Conservation (phyloP, 352 stramenopile genomes). For the Albugo laibachii region DNA sequence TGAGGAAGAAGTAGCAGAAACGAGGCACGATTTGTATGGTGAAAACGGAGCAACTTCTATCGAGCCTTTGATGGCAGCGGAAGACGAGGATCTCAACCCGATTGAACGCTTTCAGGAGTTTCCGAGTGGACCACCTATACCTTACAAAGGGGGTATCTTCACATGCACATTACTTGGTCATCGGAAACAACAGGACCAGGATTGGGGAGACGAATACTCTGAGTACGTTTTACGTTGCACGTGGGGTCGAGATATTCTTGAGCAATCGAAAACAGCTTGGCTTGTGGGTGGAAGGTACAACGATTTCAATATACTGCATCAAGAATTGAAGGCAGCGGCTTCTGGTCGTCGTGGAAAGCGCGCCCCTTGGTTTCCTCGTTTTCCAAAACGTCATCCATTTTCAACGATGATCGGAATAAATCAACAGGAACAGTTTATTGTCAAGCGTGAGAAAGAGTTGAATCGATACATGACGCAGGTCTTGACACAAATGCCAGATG, state of each 20-base stretch:
- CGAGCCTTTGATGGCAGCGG: slow-evolving; percentile 63
- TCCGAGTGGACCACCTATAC: slow-evolving; percentile 69
- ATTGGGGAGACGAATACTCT: slow-evolving; percentile 81
- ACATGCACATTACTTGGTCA: slow-evolving; percentile 78
- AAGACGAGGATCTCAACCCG: slow-evolving; percentile 76
- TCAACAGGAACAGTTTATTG: slow-evolving; percentile 81
- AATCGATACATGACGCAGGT: slow-evolving; percentile 84
- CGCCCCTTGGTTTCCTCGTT: slow-evolving; percentile 76
- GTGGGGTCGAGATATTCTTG: slow-evolving; percentile 75
- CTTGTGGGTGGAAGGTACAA: slow-evolving; percentile 78
- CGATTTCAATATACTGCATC: slow-evolving; percentile 81
- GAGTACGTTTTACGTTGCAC: slow-evolving; percentile 78
- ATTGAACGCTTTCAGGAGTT: slow-evolving; percentile 78
- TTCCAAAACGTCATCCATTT: slow-evolving; percentile 79
- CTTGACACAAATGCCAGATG: slow-evolving; percentile 79
- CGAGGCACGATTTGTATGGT: slow-evolving; percentile 63
- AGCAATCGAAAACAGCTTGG: slow-evolving; percentile 80
- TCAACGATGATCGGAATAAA: slow-evolving; percentile 83
- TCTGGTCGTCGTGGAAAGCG: slow-evolving; percentile 69
- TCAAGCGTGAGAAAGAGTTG: slow-evolving; percentile 81
- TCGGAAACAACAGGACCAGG: slow-evolving; percentile 76
- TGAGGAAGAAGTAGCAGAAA: slow-evolving; percentile 65
- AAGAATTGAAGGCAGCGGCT: slow-evolving; percentile 71
- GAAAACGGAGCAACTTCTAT: slow-evolving; percentile 49
- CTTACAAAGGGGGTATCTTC: slow-evolving; percentile 81